Conservation (phyloP, 805 yeast species). For the Cyberlindnera bimundalis region DNA sequence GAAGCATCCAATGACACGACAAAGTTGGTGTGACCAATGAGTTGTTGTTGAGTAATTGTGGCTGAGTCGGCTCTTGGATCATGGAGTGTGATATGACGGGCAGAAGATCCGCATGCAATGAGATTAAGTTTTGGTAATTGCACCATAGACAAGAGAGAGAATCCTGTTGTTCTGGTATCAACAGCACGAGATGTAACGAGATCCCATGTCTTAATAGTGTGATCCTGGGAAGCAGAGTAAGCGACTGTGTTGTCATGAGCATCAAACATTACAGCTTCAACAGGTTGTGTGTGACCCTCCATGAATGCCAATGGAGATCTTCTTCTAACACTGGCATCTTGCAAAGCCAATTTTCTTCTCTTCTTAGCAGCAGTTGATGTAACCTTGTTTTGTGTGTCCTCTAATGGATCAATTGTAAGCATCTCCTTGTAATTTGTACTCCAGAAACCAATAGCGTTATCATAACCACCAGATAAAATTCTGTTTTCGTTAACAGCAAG, state of each 20-base stretch:
- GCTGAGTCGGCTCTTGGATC: constrained; percentile 77
- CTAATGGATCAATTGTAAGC: constrained; percentile 53
- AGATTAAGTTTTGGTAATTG: constrained; percentile 66
- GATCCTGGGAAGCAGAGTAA: constrained; percentile 95
- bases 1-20: constrained; percentile 74
- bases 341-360: constrained; percentile 77
- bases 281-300: constrained; percentile 84
- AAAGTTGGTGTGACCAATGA: constrained; percentile 88
- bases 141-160: constrained; percentile 72
- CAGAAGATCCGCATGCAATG: constrained; percentile 92
- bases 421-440: constrained; percentile 82
- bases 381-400: constrained; percentile 43
- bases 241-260: constrained; percentile 72
- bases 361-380: constrained; percentile 81
- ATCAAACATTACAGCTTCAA: constrained; percentile 79
- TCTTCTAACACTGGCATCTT: constrained; percentile 72
- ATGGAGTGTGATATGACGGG: constrained; percentile 92
- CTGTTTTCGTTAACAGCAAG: constrained; percentile 53
- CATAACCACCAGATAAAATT: constrained; percentile 83
- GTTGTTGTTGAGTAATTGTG: constrained; percentile 64
- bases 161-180: constrained; percentile 85
- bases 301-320: constrained; percentile 77
- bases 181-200: constrained; percentile 79
- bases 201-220: constrained; percentile 95
- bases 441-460: constrained; percentile 81